Conservation (phyloP, 768 basidiomycete genomes). For the Suillus sp. region DNA sequence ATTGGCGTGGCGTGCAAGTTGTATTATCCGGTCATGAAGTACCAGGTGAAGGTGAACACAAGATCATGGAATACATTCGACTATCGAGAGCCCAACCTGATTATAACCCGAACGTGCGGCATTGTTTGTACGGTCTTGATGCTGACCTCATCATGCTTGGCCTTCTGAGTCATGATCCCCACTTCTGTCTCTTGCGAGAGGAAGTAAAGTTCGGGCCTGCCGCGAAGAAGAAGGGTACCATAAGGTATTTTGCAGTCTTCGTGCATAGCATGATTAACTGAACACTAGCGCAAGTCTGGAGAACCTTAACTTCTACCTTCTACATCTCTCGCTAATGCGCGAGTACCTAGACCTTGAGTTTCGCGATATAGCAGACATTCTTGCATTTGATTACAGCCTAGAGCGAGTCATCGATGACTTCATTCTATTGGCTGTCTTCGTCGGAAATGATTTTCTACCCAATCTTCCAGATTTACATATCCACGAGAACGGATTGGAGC, state of each 20-base stretch:
- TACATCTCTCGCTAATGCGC: constrained; percentile 92
- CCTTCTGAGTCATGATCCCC: constrained; percentile 94
- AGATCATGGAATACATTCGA: constrained; percentile 99
- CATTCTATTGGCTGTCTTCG: constrained; percentile 93
- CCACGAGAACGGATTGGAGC: constrained; percentile 94
- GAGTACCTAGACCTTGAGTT: constrained; percentile 99
- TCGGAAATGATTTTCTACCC: constrained; percentile 97
- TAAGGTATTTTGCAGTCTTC: constrained; percentile 42
- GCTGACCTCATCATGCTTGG: constrained; percentile 99
- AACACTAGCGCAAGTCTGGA: constrained; percentile 48
- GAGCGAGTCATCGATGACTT: constrained; percentile 98
- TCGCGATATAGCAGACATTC: constrained; percentile 59
- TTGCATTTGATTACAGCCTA: constrained; percentile 84
- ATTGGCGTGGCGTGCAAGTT: constrained; percentile 91
- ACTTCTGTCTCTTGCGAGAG: constrained; percentile 96
- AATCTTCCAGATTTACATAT: constrained; percentile 97
- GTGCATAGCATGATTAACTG: constrained; percentile 15
- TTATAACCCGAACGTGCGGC: constrained; percentile 95
- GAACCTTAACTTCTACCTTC: constrained; percentile 88
- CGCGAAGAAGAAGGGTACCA: constrained; percentile 65
- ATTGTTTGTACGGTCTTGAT: constrained; percentile 97
- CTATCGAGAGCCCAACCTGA: constrained; percentile 91
- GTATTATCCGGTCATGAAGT: constrained; percentile 97
- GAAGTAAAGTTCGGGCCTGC: constrained; percentile 97
- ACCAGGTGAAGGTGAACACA: constrained; percentile 99